Evolutionary conservation across 2,329 filamentous ascomycete genomes (phyloP).

Genomic region (Fusarium sp.): DNA sequence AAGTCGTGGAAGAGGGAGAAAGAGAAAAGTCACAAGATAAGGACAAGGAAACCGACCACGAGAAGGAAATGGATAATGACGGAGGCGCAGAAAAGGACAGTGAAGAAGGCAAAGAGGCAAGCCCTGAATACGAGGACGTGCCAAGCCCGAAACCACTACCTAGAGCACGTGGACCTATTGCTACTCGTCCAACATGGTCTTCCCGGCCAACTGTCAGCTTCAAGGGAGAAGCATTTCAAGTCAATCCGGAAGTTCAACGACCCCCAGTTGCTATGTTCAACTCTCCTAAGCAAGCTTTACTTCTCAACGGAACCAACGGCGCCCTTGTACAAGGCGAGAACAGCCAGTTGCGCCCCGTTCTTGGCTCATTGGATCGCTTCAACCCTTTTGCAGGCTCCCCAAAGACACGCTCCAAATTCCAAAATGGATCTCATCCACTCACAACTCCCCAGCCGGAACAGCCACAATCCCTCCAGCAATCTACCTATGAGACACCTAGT

Average conservation of each 20-base stretch:
- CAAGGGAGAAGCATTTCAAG: constrained; percentile 35
- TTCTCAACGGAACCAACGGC: constrained; percentile 31
- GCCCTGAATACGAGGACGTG: constrained; percentile 7
- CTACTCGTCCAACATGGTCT: constrained; percentile 33
- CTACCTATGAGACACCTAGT: not conserved
- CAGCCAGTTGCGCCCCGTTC: constrained; percentile 41
- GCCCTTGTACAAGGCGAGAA: constrained; percentile 43
- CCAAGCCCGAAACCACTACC: constrained; percentile 13
- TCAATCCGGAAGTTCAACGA: constrained; percentile 44
- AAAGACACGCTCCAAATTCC: constrained; percentile 28
- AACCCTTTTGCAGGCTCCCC: constrained; percentile 19
- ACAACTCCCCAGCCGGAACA: constrained; percentile 7
- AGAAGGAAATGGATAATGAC: not conserved
- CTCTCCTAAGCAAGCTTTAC: constrained; percentile 19
- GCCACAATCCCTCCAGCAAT: not conserved
- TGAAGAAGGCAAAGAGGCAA: not conserved
- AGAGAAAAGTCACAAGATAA: not conserved
- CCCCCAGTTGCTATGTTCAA: constrained; percentile 40
- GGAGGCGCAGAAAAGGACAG: not conserved
- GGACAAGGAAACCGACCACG: not conserved
- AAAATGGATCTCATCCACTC: constrained; percentile 9
- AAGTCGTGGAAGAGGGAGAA: constrained; percentile 2
- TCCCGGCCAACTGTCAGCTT: constrained; percentile 44
- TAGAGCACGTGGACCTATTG: constrained; percentile 35
- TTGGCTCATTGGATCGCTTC: constrained; percentile 30